These are phyloP conservation scores for Pyrenochaeta sp. DNA, from an alignment of 2,329 filamentous ascomycete species.

Conservation along the genomic window DNA sequence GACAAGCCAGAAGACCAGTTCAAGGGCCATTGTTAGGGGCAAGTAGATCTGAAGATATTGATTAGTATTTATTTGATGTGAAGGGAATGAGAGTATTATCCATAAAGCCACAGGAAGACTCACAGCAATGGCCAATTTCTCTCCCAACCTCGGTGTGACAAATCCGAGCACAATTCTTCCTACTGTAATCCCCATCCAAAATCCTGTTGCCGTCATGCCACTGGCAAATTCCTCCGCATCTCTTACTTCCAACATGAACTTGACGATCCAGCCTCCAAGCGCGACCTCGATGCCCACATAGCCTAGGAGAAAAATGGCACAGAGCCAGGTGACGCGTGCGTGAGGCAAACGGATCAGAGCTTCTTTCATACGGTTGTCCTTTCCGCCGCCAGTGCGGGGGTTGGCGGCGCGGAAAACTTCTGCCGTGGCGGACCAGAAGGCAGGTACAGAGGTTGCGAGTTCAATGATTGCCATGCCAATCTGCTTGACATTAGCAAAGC, in stretches of 20 bases:
- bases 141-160: constrained; percentile 75
- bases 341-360: constrained; percentile 57
- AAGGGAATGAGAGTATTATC: background rate
- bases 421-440: constrained; percentile 72
- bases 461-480: constrained; percentile 67
- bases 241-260: constrained; percentile 81
- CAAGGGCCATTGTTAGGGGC: constrained; percentile 66
- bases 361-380: constrained; percentile 61
- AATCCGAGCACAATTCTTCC: constrained; percentile 79
- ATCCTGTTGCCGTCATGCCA: constrained; percentile 79
- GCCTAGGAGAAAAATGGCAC: constrained; percentile 75
- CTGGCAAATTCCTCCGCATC: constrained; percentile 73
- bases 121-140: constrained; percentile 65
- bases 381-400: constrained; percentile 53
- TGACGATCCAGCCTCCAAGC: constrained; percentile 82
- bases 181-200: constrained; percentile 83
- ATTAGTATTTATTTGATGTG: background rate
- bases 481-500: constrained; percentile 28
- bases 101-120: constrained; percentile 14
- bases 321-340: constrained; percentile 74
- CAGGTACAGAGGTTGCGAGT: constrained; percentile 57
- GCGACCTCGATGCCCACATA: constrained; percentile 83
- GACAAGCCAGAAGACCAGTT: constrained; percentile 83
- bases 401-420: constrained; percentile 64
- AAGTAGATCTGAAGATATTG: constrained; percentile 65